phyloP scores from a whole-genome alignment of 192 early-diverging fungal genomes.

The Helicostylum pulchrum region DNA sequence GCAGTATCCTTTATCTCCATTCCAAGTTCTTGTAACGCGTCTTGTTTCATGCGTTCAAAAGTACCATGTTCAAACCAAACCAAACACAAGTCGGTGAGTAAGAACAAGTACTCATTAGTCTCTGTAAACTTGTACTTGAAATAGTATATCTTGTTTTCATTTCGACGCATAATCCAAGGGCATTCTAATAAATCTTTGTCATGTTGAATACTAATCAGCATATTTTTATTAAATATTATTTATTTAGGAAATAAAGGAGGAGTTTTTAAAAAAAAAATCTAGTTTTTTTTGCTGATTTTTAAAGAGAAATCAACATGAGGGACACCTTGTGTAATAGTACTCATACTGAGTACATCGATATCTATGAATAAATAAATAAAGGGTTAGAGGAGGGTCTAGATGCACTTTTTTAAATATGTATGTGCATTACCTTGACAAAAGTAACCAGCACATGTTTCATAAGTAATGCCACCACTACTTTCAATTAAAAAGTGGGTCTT shows the following conservation, averaged over 20 bases:
- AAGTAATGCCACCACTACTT: conserved; percentile 93
- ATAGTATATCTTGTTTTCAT: background rate
- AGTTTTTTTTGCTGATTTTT: conserved; percentile 60
- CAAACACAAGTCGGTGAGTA: background rate
- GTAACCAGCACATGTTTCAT: conserved; percentile 75
- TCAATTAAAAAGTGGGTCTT: conserved; percentile 78
- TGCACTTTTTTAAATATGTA: background rate
- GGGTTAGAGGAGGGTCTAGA: background rate
- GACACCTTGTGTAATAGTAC: conserved; percentile 89
- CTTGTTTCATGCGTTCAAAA: background rate
- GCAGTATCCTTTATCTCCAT: too few species aligned
- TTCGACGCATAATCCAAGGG: background rate
- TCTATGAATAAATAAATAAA: conserved; percentile 20
- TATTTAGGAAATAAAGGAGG: background rate
- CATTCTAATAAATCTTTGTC: background rate
- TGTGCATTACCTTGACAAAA: conserved; percentile 68
- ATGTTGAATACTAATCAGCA: background rate
- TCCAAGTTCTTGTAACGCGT: too few species aligned
- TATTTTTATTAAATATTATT: background rate
- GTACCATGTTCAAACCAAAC: conserved; percentile 11
- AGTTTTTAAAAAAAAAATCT: background rate
- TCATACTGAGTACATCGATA: conserved; percentile 87
- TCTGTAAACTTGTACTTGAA: background rate
- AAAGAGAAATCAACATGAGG: conserved; percentile 97
- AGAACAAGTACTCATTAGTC: background rate